A percentile compares a stretch with the other conserved stretches of the same genome.
Conservation (phyloP, 2,329 filamentous ascomycete species). For the Claviceps purpurea region DNA sequence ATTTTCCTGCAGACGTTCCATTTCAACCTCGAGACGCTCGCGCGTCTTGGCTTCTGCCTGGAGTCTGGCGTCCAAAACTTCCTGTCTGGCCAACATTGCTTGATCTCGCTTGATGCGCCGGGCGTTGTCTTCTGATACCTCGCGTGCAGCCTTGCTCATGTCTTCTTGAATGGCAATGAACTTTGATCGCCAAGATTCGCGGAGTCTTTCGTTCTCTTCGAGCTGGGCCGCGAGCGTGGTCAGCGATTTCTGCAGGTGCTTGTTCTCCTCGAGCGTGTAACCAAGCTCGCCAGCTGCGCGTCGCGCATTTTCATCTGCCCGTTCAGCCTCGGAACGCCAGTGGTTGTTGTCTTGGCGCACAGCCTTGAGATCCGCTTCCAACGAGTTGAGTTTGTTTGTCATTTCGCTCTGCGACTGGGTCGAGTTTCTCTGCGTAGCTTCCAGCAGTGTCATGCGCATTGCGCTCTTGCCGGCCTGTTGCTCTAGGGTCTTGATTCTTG, state of each 20-base stretch:
- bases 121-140: constrained; percentile 73
- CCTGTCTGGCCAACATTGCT: constrained; percentile 63
- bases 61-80: constrained; percentile 64
- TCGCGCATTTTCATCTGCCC: constrained; percentile 37
- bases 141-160: constrained; percentile 64
- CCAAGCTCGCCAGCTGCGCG: constrained; percentile 35
- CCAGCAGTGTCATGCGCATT: constrained; percentile 53
- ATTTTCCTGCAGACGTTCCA: constrained; percentile 50
- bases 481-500: constrained; percentile 48
- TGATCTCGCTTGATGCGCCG: constrained; percentile 67
- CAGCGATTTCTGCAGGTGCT: constrained; percentile 60
- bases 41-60: constrained; percentile 60
- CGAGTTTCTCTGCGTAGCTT: constrained; percentile 48
- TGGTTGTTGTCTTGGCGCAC: constrained; percentile 44
- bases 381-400: constrained; percentile 37
- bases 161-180: constrained; percentile 78
- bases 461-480: constrained; percentile 38
- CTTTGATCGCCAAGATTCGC: constrained; percentile 72
- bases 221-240: constrained; percentile 64
- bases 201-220: constrained; percentile 72
- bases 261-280: constrained; percentile 45
- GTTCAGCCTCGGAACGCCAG: constrained; percentile 49
- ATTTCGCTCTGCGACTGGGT: constrained; percentile 42
- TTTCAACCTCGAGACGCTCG: constrained; percentile 52
- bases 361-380: constrained; percentile 42